Percentiles rank a stretch among this genome's conserved stretches.
Conservation (phyloP, 2,329 filamentous ascomycete species). For the Diaporthe velutina region DNA sequence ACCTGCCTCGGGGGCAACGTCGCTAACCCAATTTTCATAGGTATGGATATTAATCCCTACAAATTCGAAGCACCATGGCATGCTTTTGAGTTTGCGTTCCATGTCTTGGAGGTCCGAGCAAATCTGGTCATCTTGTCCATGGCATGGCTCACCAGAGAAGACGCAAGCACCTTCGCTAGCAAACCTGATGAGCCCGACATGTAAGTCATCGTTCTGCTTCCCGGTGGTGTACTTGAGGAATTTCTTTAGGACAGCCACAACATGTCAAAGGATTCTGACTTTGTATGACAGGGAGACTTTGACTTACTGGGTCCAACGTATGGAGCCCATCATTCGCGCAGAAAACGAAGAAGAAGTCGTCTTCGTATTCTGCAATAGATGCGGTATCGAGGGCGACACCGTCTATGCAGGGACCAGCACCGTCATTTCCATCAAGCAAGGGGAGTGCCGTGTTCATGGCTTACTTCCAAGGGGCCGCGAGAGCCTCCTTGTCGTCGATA, state of each 20-base stretch:
- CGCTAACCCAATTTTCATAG: conserved; percentile 43
- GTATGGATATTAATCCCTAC: conserved; percentile 73
- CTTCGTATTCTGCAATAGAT: conserved; percentile 79
- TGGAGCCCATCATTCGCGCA: conserved; percentile 73
- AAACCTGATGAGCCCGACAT: conserved; percentile 74
- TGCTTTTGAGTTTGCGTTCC: conserved; percentile 65
- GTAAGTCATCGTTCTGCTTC: conserved; percentile 9
- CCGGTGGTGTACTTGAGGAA: not conserved
- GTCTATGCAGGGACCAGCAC: conserved; percentile 82
- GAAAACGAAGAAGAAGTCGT: conserved; percentile 71
- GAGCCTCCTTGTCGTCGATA: conserved; percentile 77
- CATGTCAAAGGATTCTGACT: not conserved
- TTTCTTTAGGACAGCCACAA: no score
- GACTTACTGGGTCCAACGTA: conserved; percentile 79
- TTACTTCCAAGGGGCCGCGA: conserved; percentile 79
- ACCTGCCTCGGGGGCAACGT: not conserved
- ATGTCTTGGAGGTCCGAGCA: conserved; percentile 67
- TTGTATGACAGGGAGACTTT: conserved; percentile 66
- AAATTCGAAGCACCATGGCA: conserved; percentile 64
- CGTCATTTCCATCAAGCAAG: conserved; percentile 74
- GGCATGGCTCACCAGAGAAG: conserved; percentile 80
- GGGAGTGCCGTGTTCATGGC: conserved; percentile 77
- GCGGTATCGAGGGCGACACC: conserved; percentile 74
- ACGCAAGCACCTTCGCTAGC: conserved; percentile 58
- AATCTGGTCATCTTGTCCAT: conserved; percentile 79